Evolutionary conservation across 2,329 filamentous ascomycete species (phyloP).

Genomic region (Epichloe typhina): DNA sequence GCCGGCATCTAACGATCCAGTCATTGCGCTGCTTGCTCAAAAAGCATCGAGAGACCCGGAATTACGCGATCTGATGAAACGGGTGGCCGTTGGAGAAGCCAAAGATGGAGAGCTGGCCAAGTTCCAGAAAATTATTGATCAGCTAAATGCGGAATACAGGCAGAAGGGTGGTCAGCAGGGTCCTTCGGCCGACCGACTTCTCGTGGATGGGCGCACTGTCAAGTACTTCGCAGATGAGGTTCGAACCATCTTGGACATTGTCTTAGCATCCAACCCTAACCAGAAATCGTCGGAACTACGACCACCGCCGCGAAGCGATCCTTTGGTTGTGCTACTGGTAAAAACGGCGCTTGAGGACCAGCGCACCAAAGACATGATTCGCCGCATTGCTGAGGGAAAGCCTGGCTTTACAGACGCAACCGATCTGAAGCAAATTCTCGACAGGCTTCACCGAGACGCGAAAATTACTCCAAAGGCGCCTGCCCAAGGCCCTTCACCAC

Average conservation of each 20-base stretch:
- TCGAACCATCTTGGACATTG: constrained; percentile 42
- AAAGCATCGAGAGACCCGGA: constrained; percentile 60
- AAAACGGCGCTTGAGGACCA: constrained; percentile 43
- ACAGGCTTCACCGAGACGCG: constrained; percentile 31
- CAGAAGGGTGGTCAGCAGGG: constrained; percentile 36
- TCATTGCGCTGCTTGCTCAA: constrained; percentile 68
- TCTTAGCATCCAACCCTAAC: constrained; percentile 43
- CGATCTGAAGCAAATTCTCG: constrained; percentile 40
- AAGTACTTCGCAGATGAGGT: constrained; percentile 49
- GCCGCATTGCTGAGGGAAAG: constrained; percentile 38
- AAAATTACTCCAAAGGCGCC: constrained; percentile 21
- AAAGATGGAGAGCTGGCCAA: constrained; percentile 56
- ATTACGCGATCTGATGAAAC: constrained; percentile 68
- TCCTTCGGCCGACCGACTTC: constrained; percentile 39
- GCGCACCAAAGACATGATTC: constrained; percentile 35
- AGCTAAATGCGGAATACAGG: constrained; percentile 51
- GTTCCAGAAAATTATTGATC: constrained; percentile 71
- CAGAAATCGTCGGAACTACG: constrained; percentile 40
- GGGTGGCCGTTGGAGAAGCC: constrained; percentile 64
- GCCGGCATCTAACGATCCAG: constrained; percentile 46
- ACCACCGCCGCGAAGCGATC: constrained; percentile 40
- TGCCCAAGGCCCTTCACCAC: constrained; percentile 14
- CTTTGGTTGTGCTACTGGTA: constrained; percentile 42
- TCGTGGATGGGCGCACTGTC: constrained; percentile 42
- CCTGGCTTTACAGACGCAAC: constrained; percentile 38